Evolutionary conservation across 202 grass and related monocot genomes (phyloP), one percentile per base, ranked within the genome.

Genomic region (Panicum hallii): DNA sequence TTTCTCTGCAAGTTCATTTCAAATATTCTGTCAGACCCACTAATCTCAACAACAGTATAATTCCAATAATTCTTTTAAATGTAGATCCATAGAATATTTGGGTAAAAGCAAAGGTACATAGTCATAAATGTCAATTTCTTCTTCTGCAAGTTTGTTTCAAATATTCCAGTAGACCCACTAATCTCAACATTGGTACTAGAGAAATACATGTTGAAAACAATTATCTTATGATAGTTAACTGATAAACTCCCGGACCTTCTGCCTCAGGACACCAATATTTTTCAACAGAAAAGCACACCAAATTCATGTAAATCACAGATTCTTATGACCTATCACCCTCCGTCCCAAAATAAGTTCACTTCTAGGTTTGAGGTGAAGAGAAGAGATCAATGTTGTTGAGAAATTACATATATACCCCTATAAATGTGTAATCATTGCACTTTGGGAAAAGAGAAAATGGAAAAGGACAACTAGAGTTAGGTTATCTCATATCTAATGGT

Each of bases 31-130:
- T 1, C 19, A 54, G n/a, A 23, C 15, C 46, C 20, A 85, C 10
- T 13, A 40, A 74, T 52, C 58, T 70, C 42, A 43, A 20, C 10
- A 26, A 26, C 5, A 0, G 3, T 38, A 38, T 4, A 3, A 70
- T 81, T 81, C 62, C 15, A 26, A 42, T 38, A 28, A 20, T 78
- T 58, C 66, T 70, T 75, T 75, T 26, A 45, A 53, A 81, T 36
- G 22, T 49, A 67, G 30, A 80, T 66, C 36, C 73, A 57, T 12
- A 41, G 7, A 57, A 57, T 75, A 41, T 75, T 74, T 40, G 48
- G 15, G 17, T 17, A 3, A 34, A 38, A 12, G 17, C 0, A n/a
- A 9, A 63, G 10, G 15, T 72, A 23, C 5, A 34, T 65, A 73
- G 57, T 44, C 30, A 28, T 38, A 55, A 47, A 23, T 55, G 28